Evolutionary conservation across 495 filamentous ascomycete genomes (phyloP).

Genomic region (Immersiella caudata): DNA sequence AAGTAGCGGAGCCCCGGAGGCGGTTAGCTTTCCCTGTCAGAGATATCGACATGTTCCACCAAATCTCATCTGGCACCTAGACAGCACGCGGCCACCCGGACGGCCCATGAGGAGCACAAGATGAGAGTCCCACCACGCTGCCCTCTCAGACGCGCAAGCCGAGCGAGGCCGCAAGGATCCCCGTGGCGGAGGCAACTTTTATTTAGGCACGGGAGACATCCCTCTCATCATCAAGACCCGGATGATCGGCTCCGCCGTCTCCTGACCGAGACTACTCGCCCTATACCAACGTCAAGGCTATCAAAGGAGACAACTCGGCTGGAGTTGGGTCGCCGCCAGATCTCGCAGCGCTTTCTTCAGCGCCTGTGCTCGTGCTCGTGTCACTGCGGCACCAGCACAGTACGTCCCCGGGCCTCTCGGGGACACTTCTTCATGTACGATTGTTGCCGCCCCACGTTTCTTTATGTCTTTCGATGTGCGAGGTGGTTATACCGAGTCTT

Average conservation of each 20-base stretch:
- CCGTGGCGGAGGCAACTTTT: neutral
- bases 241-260: no score
- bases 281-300: neutral
- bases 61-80: neutral
- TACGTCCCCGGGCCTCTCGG: neutral
- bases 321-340: neutral
- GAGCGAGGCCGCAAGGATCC: neutral
- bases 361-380: neutral
- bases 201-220: no score
- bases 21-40: neutral
- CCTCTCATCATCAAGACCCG: no score
- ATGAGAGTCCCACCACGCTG: neutral
- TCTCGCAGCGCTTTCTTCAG: neutral
- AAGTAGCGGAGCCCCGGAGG: neutral
- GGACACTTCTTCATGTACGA: neutral
- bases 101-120: neutral
- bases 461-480: neutral
- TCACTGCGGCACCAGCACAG: neutral
- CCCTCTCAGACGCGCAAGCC: neutral
- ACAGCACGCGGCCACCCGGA: neutral
- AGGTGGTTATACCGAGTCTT: neutral
- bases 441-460: neutral
- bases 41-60: neutral
- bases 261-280: no score
- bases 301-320: neutral